These are phyloP conservation scores for Erodium chrysanthum DNA, from an alignment of 441 rosid species.

Conservation along the genomic window DNA sequence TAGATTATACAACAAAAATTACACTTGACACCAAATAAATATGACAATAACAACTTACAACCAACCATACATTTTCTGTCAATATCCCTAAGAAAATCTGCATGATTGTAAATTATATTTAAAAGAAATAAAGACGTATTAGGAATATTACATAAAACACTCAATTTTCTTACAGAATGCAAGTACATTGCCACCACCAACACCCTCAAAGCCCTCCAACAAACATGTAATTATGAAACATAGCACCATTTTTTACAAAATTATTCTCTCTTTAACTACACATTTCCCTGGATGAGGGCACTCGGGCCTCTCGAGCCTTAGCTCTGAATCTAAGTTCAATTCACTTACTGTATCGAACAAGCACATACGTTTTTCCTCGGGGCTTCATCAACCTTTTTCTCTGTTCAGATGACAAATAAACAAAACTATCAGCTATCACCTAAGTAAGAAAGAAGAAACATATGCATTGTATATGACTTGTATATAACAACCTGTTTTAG, in stretches of 20 bases:
- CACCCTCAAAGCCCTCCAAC: slow-evolving; percentile 9
- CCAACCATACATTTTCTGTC: no score
- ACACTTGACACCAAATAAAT: no score
- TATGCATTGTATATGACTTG: neutral
- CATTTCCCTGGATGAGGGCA: slow-evolving; percentile 15
- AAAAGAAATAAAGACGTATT: no score
- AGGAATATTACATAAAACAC: no score
- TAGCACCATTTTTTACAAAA: slow-evolving; percentile 2
- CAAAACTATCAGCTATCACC: neutral
- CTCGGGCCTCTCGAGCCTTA: neutral
- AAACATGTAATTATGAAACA: slow-evolving; percentile 21
- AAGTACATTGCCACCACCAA: neutral
- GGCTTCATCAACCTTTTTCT: slow-evolving; percentile 48
- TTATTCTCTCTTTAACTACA: neutral
- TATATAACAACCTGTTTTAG: slow-evolving; percentile 53
- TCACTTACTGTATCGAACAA: slow-evolving; percentile 43
- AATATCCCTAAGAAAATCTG: no score
- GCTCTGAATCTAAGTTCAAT: slow-evolving; percentile 8
- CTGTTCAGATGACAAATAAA: slow-evolving; percentile 27
- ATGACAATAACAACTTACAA: no score
- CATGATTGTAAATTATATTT: no score
- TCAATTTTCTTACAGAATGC: no score
- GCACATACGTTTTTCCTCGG: slow-evolving; percentile 41
- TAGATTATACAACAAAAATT: no score
- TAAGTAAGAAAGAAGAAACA: neutral